Conservation (phyloP, 2,329 filamentous ascomycete species). For the Fusarium nematophilum region DNA sequence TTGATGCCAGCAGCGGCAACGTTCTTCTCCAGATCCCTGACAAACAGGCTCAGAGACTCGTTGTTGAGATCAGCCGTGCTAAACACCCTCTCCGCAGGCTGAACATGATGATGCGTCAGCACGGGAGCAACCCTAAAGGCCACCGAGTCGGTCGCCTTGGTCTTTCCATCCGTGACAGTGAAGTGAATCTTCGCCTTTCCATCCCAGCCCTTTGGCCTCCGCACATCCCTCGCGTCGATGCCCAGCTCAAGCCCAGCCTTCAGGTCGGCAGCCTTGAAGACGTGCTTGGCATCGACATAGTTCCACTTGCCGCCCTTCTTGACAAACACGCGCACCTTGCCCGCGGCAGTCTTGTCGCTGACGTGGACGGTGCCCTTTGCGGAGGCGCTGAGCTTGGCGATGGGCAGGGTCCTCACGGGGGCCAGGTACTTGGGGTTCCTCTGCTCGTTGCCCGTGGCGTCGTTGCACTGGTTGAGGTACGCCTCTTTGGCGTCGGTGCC, state of each 20-base stretch:
- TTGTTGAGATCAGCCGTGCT: neutral
- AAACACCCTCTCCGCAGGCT: conserved; percentile 43
- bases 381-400: conserved; percentile 18
- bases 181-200: conserved; percentile 45
- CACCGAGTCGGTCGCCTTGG: conserved; percentile 41
- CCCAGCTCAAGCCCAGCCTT: conserved; percentile 47
- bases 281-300: conserved; percentile 36
- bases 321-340: conserved; percentile 46
- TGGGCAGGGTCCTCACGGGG: conserved; percentile 46
- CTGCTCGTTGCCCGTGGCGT: conserved; percentile 49
- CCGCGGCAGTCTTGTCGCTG: conserved; percentile 10
- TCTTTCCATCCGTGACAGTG: conserved; percentile 40
- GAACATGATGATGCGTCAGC: conserved; percentile 51
- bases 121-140: conserved; percentile 50
- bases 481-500: conserved; percentile 23
- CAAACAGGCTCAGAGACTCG: neutral
- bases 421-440: conserved; percentile 46
- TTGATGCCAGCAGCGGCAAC: neutral
- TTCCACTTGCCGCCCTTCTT: conserved; percentile 40
- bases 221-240: conserved; percentile 49
- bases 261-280: conserved; percentile 45
- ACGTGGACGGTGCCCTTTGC: conserved; percentile 33
- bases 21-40: conserved; percentile 6
- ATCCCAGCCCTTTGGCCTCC: conserved; percentile 39
- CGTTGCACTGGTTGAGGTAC: conserved; percentile 47